phyloP scores from a whole-genome alignment of 129 eudicot species.

The Tanacetum coccineum region DNA sequence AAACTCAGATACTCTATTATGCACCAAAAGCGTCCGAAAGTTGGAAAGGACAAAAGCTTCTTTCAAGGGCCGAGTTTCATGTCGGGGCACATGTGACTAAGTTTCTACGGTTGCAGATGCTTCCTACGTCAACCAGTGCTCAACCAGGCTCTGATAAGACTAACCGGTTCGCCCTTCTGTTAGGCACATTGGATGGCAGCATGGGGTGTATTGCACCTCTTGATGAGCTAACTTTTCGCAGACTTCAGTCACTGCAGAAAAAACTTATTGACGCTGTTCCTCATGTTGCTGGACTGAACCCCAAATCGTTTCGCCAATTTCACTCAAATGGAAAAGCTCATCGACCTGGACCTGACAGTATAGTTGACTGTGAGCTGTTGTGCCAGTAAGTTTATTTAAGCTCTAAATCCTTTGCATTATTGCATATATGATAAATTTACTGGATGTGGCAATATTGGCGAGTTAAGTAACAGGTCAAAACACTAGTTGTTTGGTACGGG shows the following conservation, averaged over 20 bases:
- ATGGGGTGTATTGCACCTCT: constrained; percentile 94
- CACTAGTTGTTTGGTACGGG: no score
- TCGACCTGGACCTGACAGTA: constrained; percentile 95
- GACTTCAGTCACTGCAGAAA: constrained; percentile 93
- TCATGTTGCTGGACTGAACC: constrained; percentile 98
- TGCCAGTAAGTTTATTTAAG: constrained; percentile 59
- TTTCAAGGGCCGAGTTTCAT: constrained; percentile 94
- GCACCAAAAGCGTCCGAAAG: constrained; percentile 94
- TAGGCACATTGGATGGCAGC: constrained; percentile 96
- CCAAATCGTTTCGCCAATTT: constrained; percentile 85
- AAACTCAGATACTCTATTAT: constrained; percentile 66
- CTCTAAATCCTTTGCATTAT: constrained; percentile 2
- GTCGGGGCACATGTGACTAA: constrained; percentile 92
- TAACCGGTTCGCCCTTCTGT: constrained; percentile 73
- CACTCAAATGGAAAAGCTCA: constrained; percentile 91
- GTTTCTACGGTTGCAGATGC: constrained; percentile 84
- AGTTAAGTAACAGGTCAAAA: not conserved
- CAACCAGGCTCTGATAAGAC: constrained; percentile 73
- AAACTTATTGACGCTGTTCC: constrained; percentile 85
- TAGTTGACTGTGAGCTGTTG: constrained; percentile 86
- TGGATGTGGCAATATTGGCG: no score
- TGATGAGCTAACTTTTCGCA: constrained; percentile 86
- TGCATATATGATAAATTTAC: no score
- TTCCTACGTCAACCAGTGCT: constrained; percentile 50
- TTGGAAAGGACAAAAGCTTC: constrained; percentile 99